phyloP scores from a whole-genome alignment of 495 filamentous ascomycete species.

The Penicillium silybi region DNA sequence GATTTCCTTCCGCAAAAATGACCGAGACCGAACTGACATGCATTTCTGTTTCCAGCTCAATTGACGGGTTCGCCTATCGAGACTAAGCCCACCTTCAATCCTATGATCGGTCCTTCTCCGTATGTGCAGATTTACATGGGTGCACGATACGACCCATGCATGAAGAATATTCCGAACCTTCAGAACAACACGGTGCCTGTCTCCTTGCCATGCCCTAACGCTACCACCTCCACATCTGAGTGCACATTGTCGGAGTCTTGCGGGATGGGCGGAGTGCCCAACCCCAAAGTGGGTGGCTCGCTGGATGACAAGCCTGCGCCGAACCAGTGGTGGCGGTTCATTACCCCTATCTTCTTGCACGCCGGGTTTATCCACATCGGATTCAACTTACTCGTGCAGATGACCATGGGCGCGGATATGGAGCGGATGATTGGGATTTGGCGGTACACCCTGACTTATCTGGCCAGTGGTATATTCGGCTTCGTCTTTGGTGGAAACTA shows the following conservation, averaged over 20 bases:
- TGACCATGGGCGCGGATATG: constrained; percentile 85
- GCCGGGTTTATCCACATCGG: constrained; percentile 89
- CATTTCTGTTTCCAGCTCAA: constrained; percentile 20
- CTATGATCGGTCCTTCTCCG: constrained; percentile 91
- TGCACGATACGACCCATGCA: constrained; percentile 87
- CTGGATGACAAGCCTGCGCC: constrained; percentile 53
- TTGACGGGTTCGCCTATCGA: constrained; percentile 67
- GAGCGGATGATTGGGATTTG: constrained; percentile 81
- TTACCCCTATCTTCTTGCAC: constrained; percentile 92
- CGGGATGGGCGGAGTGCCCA: constrained; percentile 70
- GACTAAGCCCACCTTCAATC: constrained; percentile 83
- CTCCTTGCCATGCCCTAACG: constrained; percentile 71
- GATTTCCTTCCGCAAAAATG: background rate
- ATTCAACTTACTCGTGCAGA: constrained; percentile 89
- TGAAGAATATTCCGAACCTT: constrained; percentile 73
- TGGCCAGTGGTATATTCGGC: constrained; percentile 89
- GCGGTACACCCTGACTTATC: constrained; percentile 83
- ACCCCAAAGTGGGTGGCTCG: constrained; percentile 44
- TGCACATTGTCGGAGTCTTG: constrained; percentile 78
- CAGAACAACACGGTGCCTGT: constrained; percentile 52
- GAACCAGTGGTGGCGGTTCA: constrained; percentile 96
- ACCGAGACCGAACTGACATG: constrained; percentile 7
- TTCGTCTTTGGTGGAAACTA: constrained; percentile 95
- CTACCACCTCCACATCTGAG: constrained; percentile 52
- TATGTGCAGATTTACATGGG: constrained; percentile 96